Evolutionary conservation across 129 eudicot genomes (phyloP).

Genomic region (carrot (Daucus carota)): DNA sequence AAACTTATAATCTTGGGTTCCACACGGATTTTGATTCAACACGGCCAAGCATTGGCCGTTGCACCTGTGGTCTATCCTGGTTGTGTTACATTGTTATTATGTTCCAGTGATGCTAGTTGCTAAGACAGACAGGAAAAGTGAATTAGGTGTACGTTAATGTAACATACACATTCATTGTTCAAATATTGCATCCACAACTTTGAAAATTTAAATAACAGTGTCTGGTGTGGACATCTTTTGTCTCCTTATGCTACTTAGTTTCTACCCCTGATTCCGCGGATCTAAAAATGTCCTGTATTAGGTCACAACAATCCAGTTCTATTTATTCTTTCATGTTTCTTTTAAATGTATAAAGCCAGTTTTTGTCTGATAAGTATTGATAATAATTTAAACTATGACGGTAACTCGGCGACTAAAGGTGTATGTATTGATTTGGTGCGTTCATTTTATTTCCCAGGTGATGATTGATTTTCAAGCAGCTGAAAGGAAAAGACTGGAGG

Average conservation of each 20-base stretch:
- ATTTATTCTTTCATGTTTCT: background rate
- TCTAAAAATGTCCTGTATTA: background rate
- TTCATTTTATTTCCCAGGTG: constrained; percentile 43
- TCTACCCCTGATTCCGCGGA: background rate
- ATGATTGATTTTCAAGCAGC: constrained; percentile 98
- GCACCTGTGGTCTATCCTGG: background rate
- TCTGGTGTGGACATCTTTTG: background rate
- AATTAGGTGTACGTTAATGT: background rate
- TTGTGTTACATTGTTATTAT: background rate
- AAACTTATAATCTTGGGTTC: background rate
- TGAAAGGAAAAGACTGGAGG: constrained; percentile 77
- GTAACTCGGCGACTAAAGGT: background rate
- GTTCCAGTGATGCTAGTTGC: background rate
- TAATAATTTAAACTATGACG: background rate
- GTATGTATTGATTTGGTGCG: background rate
- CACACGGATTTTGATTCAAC: background rate
- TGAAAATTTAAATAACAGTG: background rate
- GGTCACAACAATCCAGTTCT: background rate
- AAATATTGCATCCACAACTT: background rate
- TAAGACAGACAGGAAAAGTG: background rate
- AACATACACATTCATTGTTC: background rate
- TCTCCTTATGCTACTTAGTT: background rate
- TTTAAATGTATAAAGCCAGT: background rate
- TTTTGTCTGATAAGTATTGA: background rate
- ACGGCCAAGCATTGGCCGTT: background rate